Conservation (phyloP, 2,329 filamentous ascomycete species). For the Xylaria sp. region DNA sequence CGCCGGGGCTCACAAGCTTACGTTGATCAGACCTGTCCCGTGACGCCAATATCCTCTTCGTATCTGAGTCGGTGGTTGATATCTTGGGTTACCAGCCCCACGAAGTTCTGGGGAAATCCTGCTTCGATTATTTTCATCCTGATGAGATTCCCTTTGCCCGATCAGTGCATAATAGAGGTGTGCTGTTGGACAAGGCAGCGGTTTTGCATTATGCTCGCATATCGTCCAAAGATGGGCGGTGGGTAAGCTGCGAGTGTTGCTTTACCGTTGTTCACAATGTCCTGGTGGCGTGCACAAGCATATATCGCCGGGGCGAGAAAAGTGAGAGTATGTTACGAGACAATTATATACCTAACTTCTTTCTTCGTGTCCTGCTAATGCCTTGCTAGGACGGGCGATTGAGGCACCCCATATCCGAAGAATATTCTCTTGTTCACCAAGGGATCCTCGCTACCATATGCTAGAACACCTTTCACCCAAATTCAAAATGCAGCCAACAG, state of each 20-base stretch:
- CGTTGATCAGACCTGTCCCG: constrained; percentile 71
- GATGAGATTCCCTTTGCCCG: constrained; percentile 82
- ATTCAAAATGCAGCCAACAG: constrained; percentile 72
- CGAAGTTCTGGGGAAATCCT: constrained; percentile 79
- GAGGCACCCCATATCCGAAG: constrained; percentile 83
- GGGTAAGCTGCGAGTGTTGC: constrained; percentile 86
- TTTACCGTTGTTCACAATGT: constrained; percentile 92
- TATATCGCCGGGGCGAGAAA: constrained; percentile 75
- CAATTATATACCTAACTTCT: constrained; percentile 17
- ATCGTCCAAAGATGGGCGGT: constrained; percentile 73
- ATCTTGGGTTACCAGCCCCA: constrained; percentile 76
- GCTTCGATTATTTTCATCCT: constrained; percentile 88
- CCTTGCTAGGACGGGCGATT: constrained; percentile 72
- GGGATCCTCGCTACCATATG: constrained; percentile 91
- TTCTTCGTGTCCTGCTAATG: constrained; percentile 20
- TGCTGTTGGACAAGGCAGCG: constrained; percentile 84
- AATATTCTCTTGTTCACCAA: constrained; percentile 82
- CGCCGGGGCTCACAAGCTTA: constrained; percentile 34
- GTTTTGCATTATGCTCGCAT: constrained; percentile 84
- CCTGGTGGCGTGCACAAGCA: constrained; percentile 83
- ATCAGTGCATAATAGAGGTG: constrained; percentile 76
- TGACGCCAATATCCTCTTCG: constrained; percentile 84
- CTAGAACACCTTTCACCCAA: constrained; percentile 85
- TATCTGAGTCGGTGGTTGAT: constrained; percentile 84
- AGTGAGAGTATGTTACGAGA: constrained; percentile 74